phyloP scores from a whole-genome alignment of 169 alveolate species.

The Plasmodium coatneyi region DNA sequence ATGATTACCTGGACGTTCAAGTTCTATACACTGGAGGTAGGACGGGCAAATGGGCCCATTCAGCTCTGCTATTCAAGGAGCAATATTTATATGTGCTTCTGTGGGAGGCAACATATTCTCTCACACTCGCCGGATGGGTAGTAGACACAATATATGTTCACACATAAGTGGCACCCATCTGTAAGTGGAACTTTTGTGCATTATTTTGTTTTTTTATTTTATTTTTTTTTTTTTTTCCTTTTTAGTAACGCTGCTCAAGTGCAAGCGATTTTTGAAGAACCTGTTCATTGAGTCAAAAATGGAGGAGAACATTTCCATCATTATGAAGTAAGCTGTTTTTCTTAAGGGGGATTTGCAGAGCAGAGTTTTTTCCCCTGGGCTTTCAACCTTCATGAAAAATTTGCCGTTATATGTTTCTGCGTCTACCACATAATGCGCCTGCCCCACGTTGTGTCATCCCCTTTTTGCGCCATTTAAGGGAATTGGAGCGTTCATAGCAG shows the following conservation, averaged over 20 bases:
- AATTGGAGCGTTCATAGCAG: conserved; percentile 10
- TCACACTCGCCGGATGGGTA: neutral
- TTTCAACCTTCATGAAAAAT: neutral
- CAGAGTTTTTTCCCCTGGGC: neutral
- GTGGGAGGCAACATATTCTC: neutral
- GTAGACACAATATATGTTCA: neutral
- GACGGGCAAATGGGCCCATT: neutral
- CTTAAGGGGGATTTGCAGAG: neutral
- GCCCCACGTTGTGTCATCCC: neutral
- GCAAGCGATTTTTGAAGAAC: conserved; percentile 24
- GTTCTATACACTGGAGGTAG: conserved; percentile 49
- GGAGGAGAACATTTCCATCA: conserved; percentile 23
- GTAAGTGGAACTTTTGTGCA: neutral
- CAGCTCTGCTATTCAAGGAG: neutral
- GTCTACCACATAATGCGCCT: neutral
- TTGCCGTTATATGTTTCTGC: neutral
- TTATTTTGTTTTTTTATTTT: neutral
- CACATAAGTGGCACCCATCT: neutral
- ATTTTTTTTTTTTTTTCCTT: neutral
- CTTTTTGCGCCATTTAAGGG: conserved; percentile 8
- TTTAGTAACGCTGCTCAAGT: conserved; percentile 29
- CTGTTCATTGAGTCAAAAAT: conserved; percentile 20
- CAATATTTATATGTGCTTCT: neutral
- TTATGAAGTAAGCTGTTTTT: conserved; percentile 21
- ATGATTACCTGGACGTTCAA: conserved; percentile 19